Percentiles rank a stretch among this genome's conserved stretches.
Evolutionary conservation across 768 basidiomycete genomes (phyloP).

Genomic region (Rhodotorula diobovata): DNA sequence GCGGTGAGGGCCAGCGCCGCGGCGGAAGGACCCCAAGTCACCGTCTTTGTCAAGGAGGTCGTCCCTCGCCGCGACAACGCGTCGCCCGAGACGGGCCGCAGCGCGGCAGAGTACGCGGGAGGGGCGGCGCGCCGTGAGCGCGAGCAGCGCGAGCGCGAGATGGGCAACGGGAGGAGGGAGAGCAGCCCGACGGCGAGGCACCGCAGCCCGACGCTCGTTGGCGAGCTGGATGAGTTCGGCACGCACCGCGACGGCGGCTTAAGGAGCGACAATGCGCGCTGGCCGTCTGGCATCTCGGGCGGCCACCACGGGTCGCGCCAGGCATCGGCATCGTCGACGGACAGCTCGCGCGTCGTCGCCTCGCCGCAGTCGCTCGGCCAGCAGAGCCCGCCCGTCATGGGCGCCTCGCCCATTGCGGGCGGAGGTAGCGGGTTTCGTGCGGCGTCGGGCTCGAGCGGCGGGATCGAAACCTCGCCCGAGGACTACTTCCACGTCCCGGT

Average conservation of each 20-base stretch:
- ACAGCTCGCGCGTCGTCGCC: not conserved
- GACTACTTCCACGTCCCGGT: slow-evolving; percentile 13
- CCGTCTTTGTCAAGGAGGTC: slow-evolving; percentile 77
- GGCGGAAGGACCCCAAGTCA: slow-evolving; percentile 58
- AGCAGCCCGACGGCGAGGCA: not conserved
- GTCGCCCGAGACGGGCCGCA: slow-evolving; percentile 49
- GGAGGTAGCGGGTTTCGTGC: not conserved
- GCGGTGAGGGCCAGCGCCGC: slow-evolving; percentile 50
- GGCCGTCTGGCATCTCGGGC: not conserved
- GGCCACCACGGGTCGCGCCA: not conserved
- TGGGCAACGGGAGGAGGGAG: not conserved
- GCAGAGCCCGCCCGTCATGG: not conserved
- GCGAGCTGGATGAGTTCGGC: slow-evolving; percentile 12
- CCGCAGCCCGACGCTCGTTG: not conserved
- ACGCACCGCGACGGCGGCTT: not conserved
- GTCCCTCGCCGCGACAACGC: slow-evolving; percentile 56
- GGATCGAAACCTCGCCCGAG: slow-evolving; percentile 1
- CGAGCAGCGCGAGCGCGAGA: not conserved
- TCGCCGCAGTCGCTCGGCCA: not conserved
- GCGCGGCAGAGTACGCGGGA: not conserved
- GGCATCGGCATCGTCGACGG: not conserved
- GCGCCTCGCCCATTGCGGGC: not conserved
- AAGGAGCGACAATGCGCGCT: slow-evolving; percentile 19
- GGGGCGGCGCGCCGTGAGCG: not conserved
- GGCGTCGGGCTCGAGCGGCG: not conserved